These are phyloP conservation scores for Sergeia podlipaevii DNA, from an alignment of 208 protist genomes.

Conservation along the genomic window DNA sequence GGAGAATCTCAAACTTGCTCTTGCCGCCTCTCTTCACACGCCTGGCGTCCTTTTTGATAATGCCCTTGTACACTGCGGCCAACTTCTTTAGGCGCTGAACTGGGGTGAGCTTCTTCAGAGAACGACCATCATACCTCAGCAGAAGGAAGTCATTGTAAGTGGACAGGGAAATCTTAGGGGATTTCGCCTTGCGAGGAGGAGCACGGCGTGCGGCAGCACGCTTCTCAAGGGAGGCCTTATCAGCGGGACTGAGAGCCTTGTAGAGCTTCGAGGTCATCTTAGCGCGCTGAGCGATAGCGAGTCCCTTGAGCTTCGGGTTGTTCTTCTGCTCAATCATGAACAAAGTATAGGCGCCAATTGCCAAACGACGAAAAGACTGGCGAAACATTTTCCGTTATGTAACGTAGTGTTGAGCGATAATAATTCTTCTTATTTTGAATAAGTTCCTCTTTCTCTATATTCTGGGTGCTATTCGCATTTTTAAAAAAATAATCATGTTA, in stretches of 20 bases:
- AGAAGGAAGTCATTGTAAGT: too few relatives aligned
- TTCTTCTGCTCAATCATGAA: slow-evolving; percentile 50
- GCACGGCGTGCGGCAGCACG: slow-evolving; percentile 22
- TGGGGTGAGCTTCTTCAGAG: not conserved
- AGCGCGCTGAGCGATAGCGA: slow-evolving; percentile 22
- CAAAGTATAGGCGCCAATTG: slow-evolving; percentile 22
- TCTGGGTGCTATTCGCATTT: too few relatives aligned
- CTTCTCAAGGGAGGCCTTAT: slow-evolving; percentile 21
- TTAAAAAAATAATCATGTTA: too few relatives aligned
- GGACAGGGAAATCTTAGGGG: slow-evolving; percentile 4
- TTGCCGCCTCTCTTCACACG: not conserved
- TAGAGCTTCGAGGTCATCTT: slow-evolving; percentile 24
- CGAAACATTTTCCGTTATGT: slow-evolving; percentile 18
- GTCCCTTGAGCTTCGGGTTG: slow-evolving; percentile 23
- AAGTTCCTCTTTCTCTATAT: too few relatives aligned
- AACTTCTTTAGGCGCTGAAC: slow-evolving; percentile 1
- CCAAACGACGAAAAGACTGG: slow-evolving; percentile 14
- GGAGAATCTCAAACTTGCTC: too few relatives aligned
- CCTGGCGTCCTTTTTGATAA: too few relatives aligned
- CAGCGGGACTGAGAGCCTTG: slow-evolving; percentile 15
- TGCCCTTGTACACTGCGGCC: slow-evolving; percentile 8
- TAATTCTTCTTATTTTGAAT: too few relatives aligned
- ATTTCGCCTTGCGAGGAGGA: not conserved
- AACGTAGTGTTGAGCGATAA: not conserved
- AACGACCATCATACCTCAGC: too few relatives aligned